Evolutionary conservation across 163 green algal genomes (phyloP), one percentile per base, ranked within the genome.

Genomic region (Chlorella variabilis): DNA sequence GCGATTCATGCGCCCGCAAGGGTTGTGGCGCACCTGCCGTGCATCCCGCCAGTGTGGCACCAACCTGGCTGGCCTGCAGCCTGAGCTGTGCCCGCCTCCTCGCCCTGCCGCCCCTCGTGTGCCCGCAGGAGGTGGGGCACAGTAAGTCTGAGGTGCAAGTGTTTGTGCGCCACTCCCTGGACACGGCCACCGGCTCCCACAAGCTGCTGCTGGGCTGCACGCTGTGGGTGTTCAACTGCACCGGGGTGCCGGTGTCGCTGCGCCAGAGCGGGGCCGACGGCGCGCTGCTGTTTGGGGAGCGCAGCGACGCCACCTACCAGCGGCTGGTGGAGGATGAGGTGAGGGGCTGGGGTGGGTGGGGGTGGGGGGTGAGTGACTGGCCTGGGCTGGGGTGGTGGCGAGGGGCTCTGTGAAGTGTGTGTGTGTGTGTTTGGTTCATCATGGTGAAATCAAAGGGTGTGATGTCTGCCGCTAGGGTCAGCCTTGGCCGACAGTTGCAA

Each of bases 141-240:
- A 67, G 78, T 29, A 23, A 36, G 17, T 39, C 76, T 17, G n/a
- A 29, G 34, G 78, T 77, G 59, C 41, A 71, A 8, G 78, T 81
- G 29, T 45, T 76, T 17, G 33, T 88, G 38, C 71, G 56, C 20
- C 78, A 85, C 38, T 75, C 74, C 4, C 49, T 86, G 3, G 71
- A 77, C 38, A 59, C 39, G 1, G 61, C 38, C 56, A 86, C 82
- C 66, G 80, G 73, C 48, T 71, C 49, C 5, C 74, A 81, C 69
- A 85, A 71, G 21, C 73, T 96, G 38, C 71, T 76, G 39, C 48
- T 97, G 34, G 87, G 69, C 71, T 94, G 92, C 77, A 81, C 84
- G 0, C 77, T 96, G 27, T 97, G 94, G 94, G 83, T 97, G 58
- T 96, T 94, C 90, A 97, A 97, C 87, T 94, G 88, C 86, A 90